Evolutionary conservation across 2,329 filamentous ascomycete species (phyloP), one percentile per base, ranked within the genome.

Genomic region (Dactylellina leptospora): DNA sequence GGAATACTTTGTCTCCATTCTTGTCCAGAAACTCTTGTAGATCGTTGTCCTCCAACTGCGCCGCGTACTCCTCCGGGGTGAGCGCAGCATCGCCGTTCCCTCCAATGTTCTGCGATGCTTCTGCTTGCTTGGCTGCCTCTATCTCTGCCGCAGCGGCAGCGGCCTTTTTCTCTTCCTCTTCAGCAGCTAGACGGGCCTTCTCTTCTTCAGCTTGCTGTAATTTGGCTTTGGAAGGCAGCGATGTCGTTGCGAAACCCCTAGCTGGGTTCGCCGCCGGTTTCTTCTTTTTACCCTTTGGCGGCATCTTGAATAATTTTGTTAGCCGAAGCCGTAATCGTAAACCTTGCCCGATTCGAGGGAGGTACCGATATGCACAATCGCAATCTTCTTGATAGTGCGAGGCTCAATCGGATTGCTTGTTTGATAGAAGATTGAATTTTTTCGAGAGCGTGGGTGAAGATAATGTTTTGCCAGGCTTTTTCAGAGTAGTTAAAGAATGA

Each of bases 221-320:
- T 78, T 91, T 85, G 6, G 87, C 84, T 76, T 93, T 96, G 22
- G 92, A 96, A 44, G 92, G 91, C 70, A 96, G 85, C 0, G 93
- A 97, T 10, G 91, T 96, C 3, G 95, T 99, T 75, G 93, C 92
- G 81, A 97, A 96, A 16, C 93, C 95, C 80, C 95, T 86, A 38
- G 92, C 92, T 70, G 93, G 91, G 80, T 97, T 97, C 28, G 89
- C 86, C 23, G 87, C 86, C 61, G 90, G 85, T 85, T 97, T 97
- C 84, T 92, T 96, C 83, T 97, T 96, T 82, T 96, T 96, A 81
- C 91, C 90, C 28, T 73, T 73, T 3, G 69, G 69, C 13, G 69
- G 16, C 69, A 73, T 73, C 16, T 20, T 48, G 44, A 38, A 10
- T 6, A 13, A 5, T 27, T 23, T 28, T 47, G 25, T 54, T 54